phyloP scores from a whole-genome alignment of 345 rosid species.

The Eucalyptus pauciflora region DNA sequence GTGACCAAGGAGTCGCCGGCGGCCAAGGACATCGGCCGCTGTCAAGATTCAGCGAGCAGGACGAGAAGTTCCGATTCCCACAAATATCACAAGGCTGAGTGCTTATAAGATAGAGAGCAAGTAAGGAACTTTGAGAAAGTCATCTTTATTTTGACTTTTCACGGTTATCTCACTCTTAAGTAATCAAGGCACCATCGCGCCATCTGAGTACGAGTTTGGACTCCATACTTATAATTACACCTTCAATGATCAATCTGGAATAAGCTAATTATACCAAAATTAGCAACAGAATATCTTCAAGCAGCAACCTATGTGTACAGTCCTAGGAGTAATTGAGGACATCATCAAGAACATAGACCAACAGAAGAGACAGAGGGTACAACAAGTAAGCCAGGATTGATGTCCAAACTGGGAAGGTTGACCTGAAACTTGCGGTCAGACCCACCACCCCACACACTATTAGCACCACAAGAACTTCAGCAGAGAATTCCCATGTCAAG shows the following conservation, averaged over 20 bases:
- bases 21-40: not conserved
- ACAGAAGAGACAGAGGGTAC: constrained; percentile 18
- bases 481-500: constrained; percentile 23
- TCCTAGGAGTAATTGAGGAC: not conserved
- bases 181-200: not conserved
- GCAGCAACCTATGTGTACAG: not conserved
- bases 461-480: constrained; percentile 13
- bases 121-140: not conserved
- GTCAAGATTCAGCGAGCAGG: not conserved
- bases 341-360: constrained; percentile 14
- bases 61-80: not conserved
- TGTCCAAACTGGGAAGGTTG: constrained; percentile 16
- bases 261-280: not conserved
- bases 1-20: not conserved
- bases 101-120: not conserved
- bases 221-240: not conserved
- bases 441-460: constrained; percentile 8
- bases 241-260: not conserved
- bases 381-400: constrained; percentile 10
- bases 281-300: not conserved
- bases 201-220: not conserved
- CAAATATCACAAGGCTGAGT: not conserved
- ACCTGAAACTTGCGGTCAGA: constrained; percentile 5
- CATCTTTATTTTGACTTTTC: not conserved
- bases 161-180: not conserved